Percentiles rank a stretch among this genome's conserved stretches.
Evolutionary conservation across 176 grass and related monocot species (phyloP).

Genomic region (Carex pumila): DNA sequence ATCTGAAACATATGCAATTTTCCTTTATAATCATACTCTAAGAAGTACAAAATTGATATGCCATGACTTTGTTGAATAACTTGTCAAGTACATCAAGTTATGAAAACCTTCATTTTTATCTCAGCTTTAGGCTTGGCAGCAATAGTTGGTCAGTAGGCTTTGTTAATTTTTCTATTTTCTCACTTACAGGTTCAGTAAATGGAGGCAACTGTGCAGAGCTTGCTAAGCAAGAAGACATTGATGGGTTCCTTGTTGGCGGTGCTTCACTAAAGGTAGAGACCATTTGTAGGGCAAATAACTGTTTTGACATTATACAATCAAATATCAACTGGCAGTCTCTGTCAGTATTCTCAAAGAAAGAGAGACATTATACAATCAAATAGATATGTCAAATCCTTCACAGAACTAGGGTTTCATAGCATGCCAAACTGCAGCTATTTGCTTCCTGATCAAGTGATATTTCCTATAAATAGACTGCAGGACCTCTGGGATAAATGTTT

Average conservation of each 20-base stretch:
- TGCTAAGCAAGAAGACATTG: slow-evolving; percentile 95
- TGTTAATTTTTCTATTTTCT: neutral
- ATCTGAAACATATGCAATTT: neutral
- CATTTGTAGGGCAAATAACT: neutral
- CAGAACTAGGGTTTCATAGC: neutral
- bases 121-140: neutral
- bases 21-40: neutral
- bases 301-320: neutral
- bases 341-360: too few species aligned
- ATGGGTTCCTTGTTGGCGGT: slow-evolving; percentile 95
- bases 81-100: neutral
- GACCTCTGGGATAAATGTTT: neutral
- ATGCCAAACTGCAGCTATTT: neutral
- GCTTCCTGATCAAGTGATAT: neutral
- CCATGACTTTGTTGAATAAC: neutral
- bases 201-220: slow-evolving; percentile 74
- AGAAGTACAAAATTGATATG: neutral
- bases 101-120: neutral
- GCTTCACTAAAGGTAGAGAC: slow-evolving; percentile 82
- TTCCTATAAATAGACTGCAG: neutral
- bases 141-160: neutral
- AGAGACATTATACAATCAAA: neutral
- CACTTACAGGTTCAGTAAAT: slow-evolving; percentile 77
- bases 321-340: neutral
- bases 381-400: neutral